Percentiles rank a stretch among this genome's conserved stretches.
Conservation (phyloP, 192 early-diverging fungal species). For the Entomortierella lignicola region DNA sequence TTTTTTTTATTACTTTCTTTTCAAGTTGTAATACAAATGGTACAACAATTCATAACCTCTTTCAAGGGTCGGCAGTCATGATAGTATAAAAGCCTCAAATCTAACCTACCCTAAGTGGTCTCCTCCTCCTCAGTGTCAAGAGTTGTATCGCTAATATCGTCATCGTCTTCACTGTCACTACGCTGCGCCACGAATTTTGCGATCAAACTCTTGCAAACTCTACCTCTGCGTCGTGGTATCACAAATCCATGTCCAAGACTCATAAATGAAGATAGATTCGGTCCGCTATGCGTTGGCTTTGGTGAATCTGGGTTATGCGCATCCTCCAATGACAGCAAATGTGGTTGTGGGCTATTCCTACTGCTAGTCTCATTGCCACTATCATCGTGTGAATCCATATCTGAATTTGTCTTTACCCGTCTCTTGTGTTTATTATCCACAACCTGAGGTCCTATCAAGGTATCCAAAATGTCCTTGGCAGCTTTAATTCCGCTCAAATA, state of each 20-base stretch:
- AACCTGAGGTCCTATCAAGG: conserved; percentile 33
- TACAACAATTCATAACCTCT: too few relatives aligned
- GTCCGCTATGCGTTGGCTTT: background rate
- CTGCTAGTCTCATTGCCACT: background rate
- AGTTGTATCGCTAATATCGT: background rate
- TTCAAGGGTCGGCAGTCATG: too few relatives aligned
- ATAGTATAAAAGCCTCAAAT: too few relatives aligned
- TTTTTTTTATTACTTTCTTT: too few relatives aligned
- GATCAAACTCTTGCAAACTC: conserved; percentile 20
- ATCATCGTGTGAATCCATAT: background rate
- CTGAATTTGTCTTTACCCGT: background rate
- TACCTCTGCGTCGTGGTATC: conserved; percentile 22
- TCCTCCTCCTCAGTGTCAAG: too few relatives aligned
- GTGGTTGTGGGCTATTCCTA: conserved; percentile 1
- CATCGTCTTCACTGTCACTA: conserved; percentile 14
- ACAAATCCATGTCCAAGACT: conserved; percentile 42
- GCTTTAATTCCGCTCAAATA: conserved; percentile 42
- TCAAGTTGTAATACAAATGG: too few relatives aligned
- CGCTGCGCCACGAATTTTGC: conserved; percentile 34
- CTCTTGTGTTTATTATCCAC: background rate
- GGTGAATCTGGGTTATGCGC: conserved; percentile 10
- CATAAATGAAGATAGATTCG: background rate
- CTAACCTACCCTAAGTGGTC: too few relatives aligned
- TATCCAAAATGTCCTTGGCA: conserved; percentile 43
- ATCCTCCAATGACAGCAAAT: conserved; percentile 22